phyloP scores from a whole-genome alignment of 768 basidiomycete genomes.

The Suillus clintonianus region DNA sequence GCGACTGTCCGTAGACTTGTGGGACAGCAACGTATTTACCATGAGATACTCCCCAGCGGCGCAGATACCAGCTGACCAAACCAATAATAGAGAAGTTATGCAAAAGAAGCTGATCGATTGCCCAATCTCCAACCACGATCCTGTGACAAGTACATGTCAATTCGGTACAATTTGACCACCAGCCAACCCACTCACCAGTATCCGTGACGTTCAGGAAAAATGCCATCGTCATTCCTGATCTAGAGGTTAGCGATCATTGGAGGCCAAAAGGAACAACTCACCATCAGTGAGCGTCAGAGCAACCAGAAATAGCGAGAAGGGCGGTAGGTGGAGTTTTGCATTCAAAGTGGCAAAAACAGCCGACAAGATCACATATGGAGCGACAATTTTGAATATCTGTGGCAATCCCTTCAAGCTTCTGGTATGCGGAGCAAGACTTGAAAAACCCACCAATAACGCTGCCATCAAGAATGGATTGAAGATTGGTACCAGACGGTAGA shows the following conservation, averaged over 20 bases:
- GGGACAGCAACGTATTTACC: conserved; percentile 35
- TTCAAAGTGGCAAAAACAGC: conserved; percentile 70
- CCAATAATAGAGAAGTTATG: conserved; percentile 74
- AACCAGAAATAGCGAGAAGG: conserved; percentile 80
- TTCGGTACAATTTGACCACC: not conserved
- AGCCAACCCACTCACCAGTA: conserved; percentile 49
- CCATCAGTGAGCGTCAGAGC: conserved; percentile 75
- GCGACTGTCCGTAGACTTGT: conserved; percentile 13
- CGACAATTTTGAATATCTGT: conserved; percentile 81
- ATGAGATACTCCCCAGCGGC: conserved; percentile 73
- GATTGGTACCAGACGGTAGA: conserved; percentile 82
- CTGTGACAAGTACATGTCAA: conserved; percentile 31
- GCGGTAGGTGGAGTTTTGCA: conserved; percentile 63
- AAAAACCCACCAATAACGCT: conserved; percentile 54
- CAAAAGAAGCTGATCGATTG: conserved; percentile 88
- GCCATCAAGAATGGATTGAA: conserved; percentile 89
- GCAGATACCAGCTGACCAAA: conserved; percentile 81
- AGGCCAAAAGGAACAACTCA: conserved; percentile 25
- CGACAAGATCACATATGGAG: conserved; percentile 78
- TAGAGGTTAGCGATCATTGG: conserved; percentile 10
- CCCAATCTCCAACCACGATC: conserved; percentile 89
- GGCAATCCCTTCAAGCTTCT: conserved; percentile 1
- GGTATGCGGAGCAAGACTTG: not conserved
- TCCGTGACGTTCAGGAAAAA: conserved; percentile 87
- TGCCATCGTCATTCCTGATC: conserved; percentile 73